Evolutionary conservation across 805 yeast species (phyloP).

Genomic region (Kodamaea lidongshanica): DNA sequence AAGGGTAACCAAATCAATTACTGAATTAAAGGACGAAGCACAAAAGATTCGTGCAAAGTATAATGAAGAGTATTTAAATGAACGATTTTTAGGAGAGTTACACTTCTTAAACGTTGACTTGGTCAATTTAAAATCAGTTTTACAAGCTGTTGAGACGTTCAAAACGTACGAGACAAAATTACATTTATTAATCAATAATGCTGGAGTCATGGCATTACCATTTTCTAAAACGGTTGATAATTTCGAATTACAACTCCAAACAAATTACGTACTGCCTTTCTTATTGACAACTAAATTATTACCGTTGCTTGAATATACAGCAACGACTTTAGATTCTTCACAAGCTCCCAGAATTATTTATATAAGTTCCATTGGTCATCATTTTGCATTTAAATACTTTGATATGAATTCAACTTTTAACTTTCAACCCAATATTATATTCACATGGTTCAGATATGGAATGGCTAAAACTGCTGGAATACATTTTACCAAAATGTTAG

Average conservation of each 20-base stretch:
- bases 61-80: constrained; percentile 13
- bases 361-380: constrained; percentile 62
- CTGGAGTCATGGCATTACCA: constrained; percentile 79
- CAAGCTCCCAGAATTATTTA: constrained; percentile 53
- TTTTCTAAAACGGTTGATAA: constrained; percentile 56
- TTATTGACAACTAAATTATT: constrained; percentile 57
- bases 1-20: constrained; percentile 52
- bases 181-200: constrained; percentile 66
- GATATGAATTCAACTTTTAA: constrained; percentile 45
- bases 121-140: constrained; percentile 26
- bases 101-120: constrained; percentile 35
- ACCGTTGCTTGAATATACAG: constrained; percentile 43
- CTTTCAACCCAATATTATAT: constrained; percentile 57
- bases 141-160: constrained; percentile 42
- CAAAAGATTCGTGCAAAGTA: constrained; percentile 18
- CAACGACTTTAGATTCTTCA: constrained; percentile 17
- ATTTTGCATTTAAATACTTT: constrained; percentile 44
- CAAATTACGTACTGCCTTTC: constrained; percentile 72
- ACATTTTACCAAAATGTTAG: constrained; percentile 60
- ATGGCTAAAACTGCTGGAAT: constrained; percentile 73
- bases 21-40: constrained; percentile 53
- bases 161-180: constrained; percentile 42
- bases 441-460: constrained; percentile 75
- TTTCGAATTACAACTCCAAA: constrained; percentile 75
- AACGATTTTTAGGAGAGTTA: constrained; percentile 31